Evolutionary conservation across 2,329 filamentous ascomycete genomes (phyloP), one percentile per base, ranked within the genome.

Genomic region (Microdochium nivale): DNA sequence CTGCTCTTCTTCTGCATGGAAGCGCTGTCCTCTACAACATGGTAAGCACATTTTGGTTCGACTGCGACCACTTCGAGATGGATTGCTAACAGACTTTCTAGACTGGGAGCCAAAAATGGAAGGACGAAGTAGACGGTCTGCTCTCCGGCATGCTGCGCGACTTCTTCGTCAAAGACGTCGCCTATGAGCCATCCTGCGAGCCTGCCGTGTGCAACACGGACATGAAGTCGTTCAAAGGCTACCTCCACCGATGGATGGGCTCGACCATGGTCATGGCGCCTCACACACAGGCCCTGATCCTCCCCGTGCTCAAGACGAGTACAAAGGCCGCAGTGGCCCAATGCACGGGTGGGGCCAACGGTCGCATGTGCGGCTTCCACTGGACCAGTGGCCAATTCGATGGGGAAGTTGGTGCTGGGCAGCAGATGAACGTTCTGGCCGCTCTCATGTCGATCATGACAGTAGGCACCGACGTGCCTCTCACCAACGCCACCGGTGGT

Each of bases 221-320:
- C 60, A 87, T 90, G 74, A 67, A 80, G 54, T 80, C 81, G 1
- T 90, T 86, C 77, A 88, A 88, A 67, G 85, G 84, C 37, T 83
- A 84, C 53, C 71, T 88, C 19, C 76, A 82, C 58, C 78, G 83
- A 40, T 87, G 84, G 81, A 71, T 89, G 58, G 74, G 79, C 3
- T 73, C 77, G 23, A 74, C 79, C 1, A 77, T 80, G 2, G 75
- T 84, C 57, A 52, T 88, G n/a, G 83, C 81, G 0, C 85, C 86
- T 0, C 76, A 75, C 47, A 82, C 79, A 1, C 67, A 67, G 40
- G 67, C 74, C 1, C 69, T 62, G 16, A 82, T 90, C 56, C 67
- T 79, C 52, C 76, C 81, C 1, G 74, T 80, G 30, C 71, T 90
- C 7, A 69, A 71, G 51, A 75, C 69, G 1, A 86, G 84, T 1